These are phyloP conservation scores for Oxytropis ochrocephala DNA, from an alignment of 306 rosid species.

Conservation along the genomic window DNA sequence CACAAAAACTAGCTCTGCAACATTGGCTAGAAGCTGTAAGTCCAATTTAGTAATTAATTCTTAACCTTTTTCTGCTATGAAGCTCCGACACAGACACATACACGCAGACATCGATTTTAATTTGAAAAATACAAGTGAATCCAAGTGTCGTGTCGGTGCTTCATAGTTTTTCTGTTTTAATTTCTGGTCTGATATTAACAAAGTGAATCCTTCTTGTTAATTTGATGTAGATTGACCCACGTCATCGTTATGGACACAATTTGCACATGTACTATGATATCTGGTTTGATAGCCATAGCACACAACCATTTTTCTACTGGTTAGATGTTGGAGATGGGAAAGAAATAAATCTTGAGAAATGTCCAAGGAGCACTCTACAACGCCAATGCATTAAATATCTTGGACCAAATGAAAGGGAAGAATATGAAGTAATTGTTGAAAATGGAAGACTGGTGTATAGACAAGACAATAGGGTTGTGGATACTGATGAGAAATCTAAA, in stretches of 20 bases:
- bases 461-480: slow-evolving; percentile 41
- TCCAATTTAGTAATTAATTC: too few relatives aligned
- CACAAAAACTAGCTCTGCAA: slow-evolving; percentile 86
- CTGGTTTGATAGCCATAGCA: slow-evolving; percentile 77
- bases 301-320: slow-evolving; percentile 92
- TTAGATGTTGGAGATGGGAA: slow-evolving; percentile 86
- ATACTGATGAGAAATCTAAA: slow-evolving; percentile 61
- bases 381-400: slow-evolving; percentile 82
- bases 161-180: background rate
- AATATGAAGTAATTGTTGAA: slow-evolving; percentile 62
- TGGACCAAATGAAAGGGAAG: slow-evolving; percentile 79
- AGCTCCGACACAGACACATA: too few relatives aligned
- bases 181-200: background rate
- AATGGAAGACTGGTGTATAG: slow-evolving; percentile 53
- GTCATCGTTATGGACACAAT: slow-evolving; percentile 95
- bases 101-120: too few relatives aligned
- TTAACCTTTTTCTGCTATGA: too few relatives aligned
- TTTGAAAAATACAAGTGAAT: too few relatives aligned
- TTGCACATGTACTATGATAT: slow-evolving; percentile 74
- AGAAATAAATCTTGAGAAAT: slow-evolving; percentile 61
- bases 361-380: slow-evolving; percentile 56
- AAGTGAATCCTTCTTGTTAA: background rate
- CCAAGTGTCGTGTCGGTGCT: too few relatives aligned
- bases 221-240: slow-evolving; percentile 70
- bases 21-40: slow-evolving; percentile 98